These are phyloP conservation scores for Ophiostoma novo-ulmi DNA, from an alignment of 2,329 filamentous ascomycete species.

Conservation along the genomic window DNA sequence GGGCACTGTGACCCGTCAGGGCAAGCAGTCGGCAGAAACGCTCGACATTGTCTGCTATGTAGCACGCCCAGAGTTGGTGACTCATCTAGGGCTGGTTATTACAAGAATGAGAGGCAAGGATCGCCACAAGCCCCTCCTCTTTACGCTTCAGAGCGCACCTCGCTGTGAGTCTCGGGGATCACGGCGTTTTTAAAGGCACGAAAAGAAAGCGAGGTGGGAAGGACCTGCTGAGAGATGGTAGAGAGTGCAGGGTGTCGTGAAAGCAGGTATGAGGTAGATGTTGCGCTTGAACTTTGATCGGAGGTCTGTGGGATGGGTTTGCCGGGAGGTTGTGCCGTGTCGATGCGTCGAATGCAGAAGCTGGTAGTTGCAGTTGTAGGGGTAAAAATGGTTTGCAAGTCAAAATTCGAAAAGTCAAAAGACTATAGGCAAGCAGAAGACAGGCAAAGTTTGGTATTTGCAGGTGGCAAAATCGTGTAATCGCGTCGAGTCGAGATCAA, in stretches of 20 bases:
- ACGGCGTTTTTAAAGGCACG: constrained; percentile 89
- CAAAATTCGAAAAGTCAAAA: not conserved
- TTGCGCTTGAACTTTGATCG: not conserved
- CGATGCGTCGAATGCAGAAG: not conserved
- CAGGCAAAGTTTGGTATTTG: not conserved
- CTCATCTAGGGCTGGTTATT: constrained; percentile 53
- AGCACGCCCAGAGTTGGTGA: constrained; percentile 87
- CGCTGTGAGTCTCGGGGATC: constrained; percentile 80
- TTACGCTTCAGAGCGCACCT: constrained; percentile 64
- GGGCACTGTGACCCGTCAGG: constrained; percentile 57
- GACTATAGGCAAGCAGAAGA: not conserved
- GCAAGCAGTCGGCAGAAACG: constrained; percentile 84
- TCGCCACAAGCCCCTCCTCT: constrained; percentile 32
- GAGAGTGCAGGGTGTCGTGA: not conserved
- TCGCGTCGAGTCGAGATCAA: not conserved
- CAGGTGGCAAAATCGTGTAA: not conserved
- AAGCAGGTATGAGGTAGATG: not conserved
- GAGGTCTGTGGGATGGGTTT: not conserved
- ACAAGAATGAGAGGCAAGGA: constrained; percentile 6
- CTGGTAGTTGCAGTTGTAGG: not conserved
- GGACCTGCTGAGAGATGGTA: constrained; percentile 3
- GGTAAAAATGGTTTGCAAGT: not conserved
- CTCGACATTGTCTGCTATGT: constrained; percentile 96
- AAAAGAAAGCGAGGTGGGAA: constrained; percentile 24
- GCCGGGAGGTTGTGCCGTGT: not conserved